Percentiles rank a stretch among this genome's conserved stretches.
Evolutionary conservation across 164 flowering plant species (phyloP).

Genomic region (Nymphaea thermarum): DNA sequence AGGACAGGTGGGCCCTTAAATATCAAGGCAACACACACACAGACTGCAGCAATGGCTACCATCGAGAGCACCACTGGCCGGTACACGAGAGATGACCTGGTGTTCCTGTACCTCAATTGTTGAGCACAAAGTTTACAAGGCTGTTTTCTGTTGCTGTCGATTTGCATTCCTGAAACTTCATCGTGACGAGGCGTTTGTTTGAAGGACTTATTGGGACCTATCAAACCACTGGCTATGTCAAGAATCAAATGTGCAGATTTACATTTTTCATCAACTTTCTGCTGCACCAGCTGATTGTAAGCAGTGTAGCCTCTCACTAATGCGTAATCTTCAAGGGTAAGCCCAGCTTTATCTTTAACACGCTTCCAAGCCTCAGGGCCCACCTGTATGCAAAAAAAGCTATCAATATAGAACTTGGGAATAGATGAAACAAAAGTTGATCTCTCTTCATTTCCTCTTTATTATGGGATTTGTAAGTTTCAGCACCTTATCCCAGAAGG

Average conservation of each 20-base stretch:
- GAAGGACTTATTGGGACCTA: constrained; percentile 16
- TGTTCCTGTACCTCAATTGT: constrained; percentile 19
- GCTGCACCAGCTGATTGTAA: constrained; percentile 55
- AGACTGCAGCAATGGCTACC: constrained; percentile 85
- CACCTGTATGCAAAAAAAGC: constrained; percentile 32
- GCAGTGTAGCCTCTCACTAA: constrained; percentile 42
- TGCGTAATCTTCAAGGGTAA: constrained; percentile 69
- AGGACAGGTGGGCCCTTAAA: constrained; percentile 71
- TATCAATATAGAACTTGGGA: not conserved
- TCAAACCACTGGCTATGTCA: constrained; percentile 28
- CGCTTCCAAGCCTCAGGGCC: constrained; percentile 66
- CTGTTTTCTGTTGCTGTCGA: constrained; percentile 11
- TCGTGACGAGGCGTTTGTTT: constrained; percentile 12
- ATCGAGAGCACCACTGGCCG: constrained; percentile 76
- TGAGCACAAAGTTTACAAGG: constrained; percentile 45
- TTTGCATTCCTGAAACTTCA: constrained; percentile 21
- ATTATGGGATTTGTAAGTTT: too few relatives aligned
- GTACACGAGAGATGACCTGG: constrained; percentile 31
- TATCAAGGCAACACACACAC: constrained; percentile 76
- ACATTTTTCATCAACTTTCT: constrained; percentile 34
- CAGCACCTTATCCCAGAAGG: too few relatives aligned
- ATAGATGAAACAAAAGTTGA: not conserved
- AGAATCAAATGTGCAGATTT: constrained; percentile 36
- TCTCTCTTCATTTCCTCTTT: not conserved
- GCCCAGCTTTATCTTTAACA: constrained; percentile 48